Base-by-base conservation (phyloP, 345 rosid genomes). In the Pistacia atlantica region DNA sequence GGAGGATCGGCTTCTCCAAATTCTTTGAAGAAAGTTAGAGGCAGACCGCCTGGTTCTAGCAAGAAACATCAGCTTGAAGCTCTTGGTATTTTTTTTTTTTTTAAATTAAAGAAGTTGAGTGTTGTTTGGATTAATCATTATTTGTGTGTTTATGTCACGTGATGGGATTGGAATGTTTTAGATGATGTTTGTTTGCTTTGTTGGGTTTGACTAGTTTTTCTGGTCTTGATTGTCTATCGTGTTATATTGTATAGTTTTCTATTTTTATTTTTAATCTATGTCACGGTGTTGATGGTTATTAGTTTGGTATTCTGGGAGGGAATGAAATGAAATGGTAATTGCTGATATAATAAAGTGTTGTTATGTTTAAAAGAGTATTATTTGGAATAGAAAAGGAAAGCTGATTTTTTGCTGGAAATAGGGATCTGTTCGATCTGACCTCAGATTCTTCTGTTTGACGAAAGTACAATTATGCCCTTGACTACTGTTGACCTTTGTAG, bases 1-100 rank as follows among this genome's bases (percentile, higher is more conserved):
- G 81, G 81, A 33, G 87, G 75, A 58, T 65, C 88, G 6, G 68
- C 59, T 7, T 84, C 91, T 11, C 79, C 86, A 22, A 78, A 85
- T 75, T 83, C 92, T 10, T 60, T 69, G 64, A 89, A 90, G 89
- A 94, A 93, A 67, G 76, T 83, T 56, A 85, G 95, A 80, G 98
- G 98, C 46, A 88, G 98, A 77, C 98, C 98, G 33, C 97, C 87
- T 67, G 97, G 98, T 46, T 91, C 97, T n/a, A 74, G 78, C 79
- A 95, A 87, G 80, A 91, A 90, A 81, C 90, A 78, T 63, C 86
- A 68, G 57, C 69, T 81, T 68, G 82, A 87, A 64, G 87, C 91
- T 64, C 70, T 88, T 61, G 98, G 97, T 94, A 84, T 35, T 37
- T 45, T 5, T 22, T 55, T 42, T 42, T 42, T 42, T 42, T 42